phyloP scores from a whole-genome alignment of 108 stramenopile species.

The Cylindrotheca fusiformis region DNA sequence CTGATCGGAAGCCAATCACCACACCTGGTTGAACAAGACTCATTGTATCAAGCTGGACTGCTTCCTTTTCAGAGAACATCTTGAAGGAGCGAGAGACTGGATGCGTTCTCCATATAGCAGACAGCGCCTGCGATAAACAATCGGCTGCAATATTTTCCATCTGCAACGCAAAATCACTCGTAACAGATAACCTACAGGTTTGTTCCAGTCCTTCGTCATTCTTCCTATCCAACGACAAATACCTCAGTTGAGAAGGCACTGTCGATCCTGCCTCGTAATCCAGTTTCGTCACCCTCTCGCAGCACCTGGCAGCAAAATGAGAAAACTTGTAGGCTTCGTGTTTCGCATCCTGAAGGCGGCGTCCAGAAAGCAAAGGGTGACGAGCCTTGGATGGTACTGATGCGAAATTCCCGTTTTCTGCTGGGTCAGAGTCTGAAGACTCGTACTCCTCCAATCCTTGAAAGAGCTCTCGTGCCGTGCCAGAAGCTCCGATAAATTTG shows the following conservation, averaged over 20 bases:
- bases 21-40: slow-evolving; percentile 49
- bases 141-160: slow-evolving; percentile 44
- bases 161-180: slow-evolving; percentile 48
- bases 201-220: slow-evolving; percentile 37
- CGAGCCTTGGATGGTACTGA: neutral
- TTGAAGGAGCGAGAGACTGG: slow-evolving; percentile 52
- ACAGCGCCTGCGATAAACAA: slow-evolving; percentile 49
- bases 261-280: slow-evolving; percentile 40
- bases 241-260: slow-evolving; percentile 11
- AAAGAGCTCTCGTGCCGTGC: slow-evolving; percentile 68
- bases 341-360: slow-evolving; percentile 58
- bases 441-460: slow-evolving; percentile 35
- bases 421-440: slow-evolving; percentile 20
- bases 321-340: slow-evolving; percentile 68
- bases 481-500: slow-evolving; percentile 57
- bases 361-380: slow-evolving; percentile 15
- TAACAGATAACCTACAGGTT: slow-evolving; percentile 53
- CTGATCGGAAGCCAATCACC: slow-evolving; percentile 38
- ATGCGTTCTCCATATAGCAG: slow-evolving; percentile 52
- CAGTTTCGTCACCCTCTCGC: slow-evolving; percentile 38
- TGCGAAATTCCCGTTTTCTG: slow-evolving; percentile 9
- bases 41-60: slow-evolving; percentile 40
- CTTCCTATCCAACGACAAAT: slow-evolving; percentile 15
- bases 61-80: slow-evolving; percentile 38
- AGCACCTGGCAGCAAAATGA: slow-evolving; percentile 55